Evolutionary conservation across 306 rosid genomes (phyloP), one percentile per base, ranked within the genome.

Genomic region (Astragalus glycyphyllos): DNA sequence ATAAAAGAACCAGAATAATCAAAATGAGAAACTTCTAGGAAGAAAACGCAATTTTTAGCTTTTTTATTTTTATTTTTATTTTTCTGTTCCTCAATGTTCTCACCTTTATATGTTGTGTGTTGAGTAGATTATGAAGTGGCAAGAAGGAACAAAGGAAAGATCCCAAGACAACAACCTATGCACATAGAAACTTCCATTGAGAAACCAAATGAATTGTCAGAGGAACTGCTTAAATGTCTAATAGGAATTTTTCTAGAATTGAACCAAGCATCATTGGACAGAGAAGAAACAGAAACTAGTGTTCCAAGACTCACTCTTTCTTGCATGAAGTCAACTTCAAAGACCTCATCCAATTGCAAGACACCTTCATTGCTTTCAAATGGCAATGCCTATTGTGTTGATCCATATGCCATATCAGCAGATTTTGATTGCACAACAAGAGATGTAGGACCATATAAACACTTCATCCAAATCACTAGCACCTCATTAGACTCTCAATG

Each of bases 191-290:
- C 47, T 71, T 76, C 71, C 48, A 75, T 84, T 23, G 83, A 66
- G 82, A 84, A 84, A 60, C 90, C 98, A 75, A 94, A 94, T 80
- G 88, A 84, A 77, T 62, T 94, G 58, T 94, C 98, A 20, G 98
- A 94, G 80, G 86, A 86, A 68, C 66, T 94, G 32, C 78, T 90
- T 4, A 87, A 84, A 64, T 86, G 97, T 74, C 78, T 90, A 29
- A 82, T 86, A 17, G 66, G 82, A 72, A 86, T 91, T 80, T 90
- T 89, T 78, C 87, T 90, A 8, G 95, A 91, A 66, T 73, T 94
- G 75, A 89, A 94, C 79, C 83, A 59, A 17, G 60, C 86, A 42
- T 73, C 90, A 35, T 8, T 76, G 76, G 85, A 80, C 49, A 88
- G 80, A 76, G 84, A 84, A 75, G 89, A 82, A 69, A 80, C 97